phyloP scores from a whole-genome alignment of 208 protist species.

The Leptomonas pyrrhocoris region DNA sequence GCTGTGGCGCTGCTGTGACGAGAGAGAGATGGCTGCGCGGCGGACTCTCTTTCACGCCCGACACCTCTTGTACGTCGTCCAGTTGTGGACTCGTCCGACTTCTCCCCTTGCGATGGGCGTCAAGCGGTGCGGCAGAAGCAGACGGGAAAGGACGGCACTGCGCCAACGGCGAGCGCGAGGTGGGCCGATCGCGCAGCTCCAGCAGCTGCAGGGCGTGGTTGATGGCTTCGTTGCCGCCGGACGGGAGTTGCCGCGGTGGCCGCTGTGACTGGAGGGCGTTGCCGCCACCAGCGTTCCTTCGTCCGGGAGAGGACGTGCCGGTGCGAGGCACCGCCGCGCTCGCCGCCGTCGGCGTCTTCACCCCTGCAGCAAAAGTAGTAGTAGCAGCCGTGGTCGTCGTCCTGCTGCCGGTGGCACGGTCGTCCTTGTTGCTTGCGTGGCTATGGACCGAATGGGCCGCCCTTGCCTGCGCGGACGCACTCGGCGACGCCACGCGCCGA shows the following conservation, averaged over 20 bases:
- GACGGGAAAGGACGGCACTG: conserved; percentile 7
- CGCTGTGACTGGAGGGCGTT: not conserved
- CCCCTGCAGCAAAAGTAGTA: not conserved
- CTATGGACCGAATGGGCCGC: not conserved
- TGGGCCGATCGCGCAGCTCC: conserved; percentile 15
- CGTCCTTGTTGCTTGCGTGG: not conserved
- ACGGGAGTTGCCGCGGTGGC: conserved; percentile 1
- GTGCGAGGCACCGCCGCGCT: not conserved
- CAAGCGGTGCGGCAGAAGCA: not conserved
- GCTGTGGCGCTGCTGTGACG: not conserved
- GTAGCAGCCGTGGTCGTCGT: not conserved
- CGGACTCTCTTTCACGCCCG: not conserved
- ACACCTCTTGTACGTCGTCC: not conserved
- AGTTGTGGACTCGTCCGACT: not conserved
- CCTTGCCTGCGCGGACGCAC: not conserved
- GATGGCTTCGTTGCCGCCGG: conserved; percentile 5
- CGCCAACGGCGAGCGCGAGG: conserved; percentile 5
- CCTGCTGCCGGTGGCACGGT: not conserved
- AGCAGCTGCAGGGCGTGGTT: conserved; percentile 27
- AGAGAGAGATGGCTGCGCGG: conserved; percentile 16
- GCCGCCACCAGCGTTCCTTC: not conserved
- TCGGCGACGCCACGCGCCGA: conserved; percentile 1
- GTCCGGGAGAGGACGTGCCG: not conserved
- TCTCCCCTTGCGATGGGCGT: not conserved
- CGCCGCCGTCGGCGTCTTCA: not conserved